Conservation (phyloP, 192 early-diverging fungal species). For the Backusella macrospora region DNA sequence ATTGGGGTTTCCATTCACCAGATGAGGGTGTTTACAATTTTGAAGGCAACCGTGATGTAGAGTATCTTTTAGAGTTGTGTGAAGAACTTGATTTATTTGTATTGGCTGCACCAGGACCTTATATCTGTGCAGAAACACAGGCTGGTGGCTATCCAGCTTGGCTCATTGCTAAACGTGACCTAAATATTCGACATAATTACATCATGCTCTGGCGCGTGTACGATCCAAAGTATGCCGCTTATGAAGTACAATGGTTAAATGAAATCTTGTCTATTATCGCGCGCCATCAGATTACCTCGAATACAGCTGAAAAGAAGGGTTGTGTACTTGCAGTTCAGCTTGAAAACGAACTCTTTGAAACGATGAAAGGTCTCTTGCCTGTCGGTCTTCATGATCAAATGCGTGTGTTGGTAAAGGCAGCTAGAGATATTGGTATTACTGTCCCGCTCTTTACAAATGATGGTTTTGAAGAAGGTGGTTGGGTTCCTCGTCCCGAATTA, state of each 20-base stretch:
- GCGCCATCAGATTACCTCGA: constrained; percentile 75
- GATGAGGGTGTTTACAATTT: constrained; percentile 73
- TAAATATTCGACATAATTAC: constrained; percentile 74
- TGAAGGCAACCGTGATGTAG: constrained; percentile 72
- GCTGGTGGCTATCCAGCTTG: constrained; percentile 78
- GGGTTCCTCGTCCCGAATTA: constrained; percentile 42
- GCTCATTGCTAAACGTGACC: constrained; percentile 72
- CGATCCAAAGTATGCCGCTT: constrained; percentile 68
- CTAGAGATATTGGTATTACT: constrained; percentile 73
- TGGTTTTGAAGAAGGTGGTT: constrained; percentile 69
- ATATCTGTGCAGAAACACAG: constrained; percentile 81
- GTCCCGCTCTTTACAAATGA: constrained; percentile 91
- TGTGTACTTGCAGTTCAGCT: constrained; percentile 82
- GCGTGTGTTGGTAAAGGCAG: constrained; percentile 71
- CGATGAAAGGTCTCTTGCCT: constrained; percentile 60
- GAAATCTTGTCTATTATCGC: constrained; percentile 76
- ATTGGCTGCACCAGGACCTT: constrained; percentile 81
- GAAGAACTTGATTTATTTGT: constrained; percentile 76
- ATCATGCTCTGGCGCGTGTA: constrained; percentile 67
- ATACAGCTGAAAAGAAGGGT: constrained; percentile 50
- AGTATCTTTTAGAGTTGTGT: constrained; percentile 71
- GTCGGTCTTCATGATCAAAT: constrained; percentile 83
- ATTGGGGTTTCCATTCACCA: constrained; percentile 89
- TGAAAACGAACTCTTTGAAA: constrained; percentile 80
- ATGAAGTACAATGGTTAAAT: constrained; percentile 77